Evolutionary conservation across 192 early-diverging fungal genomes (phyloP).

Genomic region (Linnemannia hyalina): DNA sequence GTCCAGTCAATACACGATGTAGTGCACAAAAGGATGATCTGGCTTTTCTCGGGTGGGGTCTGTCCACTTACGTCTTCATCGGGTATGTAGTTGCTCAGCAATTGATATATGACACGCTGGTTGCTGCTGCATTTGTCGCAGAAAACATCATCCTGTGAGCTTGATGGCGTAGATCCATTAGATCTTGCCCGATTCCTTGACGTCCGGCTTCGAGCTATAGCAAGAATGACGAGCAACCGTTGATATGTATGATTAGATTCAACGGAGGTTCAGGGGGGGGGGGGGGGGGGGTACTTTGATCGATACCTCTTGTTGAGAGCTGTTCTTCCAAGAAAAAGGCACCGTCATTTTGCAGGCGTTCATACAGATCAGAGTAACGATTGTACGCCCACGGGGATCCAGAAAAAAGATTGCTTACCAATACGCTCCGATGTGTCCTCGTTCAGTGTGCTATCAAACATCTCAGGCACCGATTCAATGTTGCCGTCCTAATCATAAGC

Average conservation of each 20-base stretch:
- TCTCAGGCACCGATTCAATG: constrained; percentile 45
- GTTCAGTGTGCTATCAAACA: constrained; percentile 45
- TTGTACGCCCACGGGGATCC: not conserved
- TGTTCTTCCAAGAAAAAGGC: not conserved
- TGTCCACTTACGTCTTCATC: constrained; percentile 39
- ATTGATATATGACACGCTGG: constrained; percentile 46
- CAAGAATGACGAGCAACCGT: too few relatives aligned
- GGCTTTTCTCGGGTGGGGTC: not conserved
- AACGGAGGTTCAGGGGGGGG: too few relatives aligned
- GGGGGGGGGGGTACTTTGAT: too few relatives aligned
- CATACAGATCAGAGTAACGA: not conserved
- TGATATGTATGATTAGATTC: too few relatives aligned
- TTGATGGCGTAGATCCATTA: not conserved
- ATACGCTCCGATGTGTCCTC: constrained; percentile 24
- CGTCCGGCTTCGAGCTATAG: not conserved
- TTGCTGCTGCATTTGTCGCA: constrained; percentile 49
- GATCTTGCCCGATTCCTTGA: not conserved
- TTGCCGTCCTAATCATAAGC: constrained; percentile 31
- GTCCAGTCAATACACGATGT: not conserved
- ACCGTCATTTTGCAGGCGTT: not conserved
- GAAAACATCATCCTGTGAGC: constrained; percentile 24
- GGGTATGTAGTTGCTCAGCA: constrained; percentile 52
- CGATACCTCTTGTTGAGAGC: too few relatives aligned
- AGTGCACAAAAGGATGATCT: not conserved
- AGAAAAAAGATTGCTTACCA: constrained; percentile 7